Evolutionary conservation across 2,329 filamentous ascomycete species (phyloP), one percentile per base, ranked within the genome.

Genomic region (Verticillium tricorpus): DNA sequence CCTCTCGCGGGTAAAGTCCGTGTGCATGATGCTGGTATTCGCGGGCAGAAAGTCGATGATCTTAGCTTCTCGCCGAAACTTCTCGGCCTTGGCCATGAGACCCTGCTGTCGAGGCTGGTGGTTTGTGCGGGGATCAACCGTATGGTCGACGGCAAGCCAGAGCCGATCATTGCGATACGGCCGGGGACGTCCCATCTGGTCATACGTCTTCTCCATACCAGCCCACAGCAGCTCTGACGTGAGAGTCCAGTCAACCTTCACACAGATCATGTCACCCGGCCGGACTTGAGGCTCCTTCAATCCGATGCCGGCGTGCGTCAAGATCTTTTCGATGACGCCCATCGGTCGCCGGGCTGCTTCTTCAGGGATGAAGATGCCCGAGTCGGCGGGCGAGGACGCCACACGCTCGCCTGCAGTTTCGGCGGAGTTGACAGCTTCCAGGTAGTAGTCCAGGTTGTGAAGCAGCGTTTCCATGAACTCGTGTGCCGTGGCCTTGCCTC

Each of bases 101-200:
- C 56, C 35, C 11, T 40, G 56, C 25, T 58, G 56, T n/a, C 56
- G 56, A 8, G 56, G 56, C 7, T 22, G 56, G 34, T 58, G n/a
- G 19, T 58, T 58, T 9, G 56, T 58, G 19, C 56, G 56, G 1
- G 80, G 80, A 59, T 82, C 78, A 4, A 82, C 78, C 4, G 77
- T 72, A 63, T 82, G 80, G 65, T 82, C 81, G 2, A 76, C 76
- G 0, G 79, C 80, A 6, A 83, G 72, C 80, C 80, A 82, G 65
- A 83, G 76, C 0, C 80, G 70, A 63, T 82, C 79, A 59, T 82
- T 83, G 9, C 80, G 77, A 62, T 75, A 81, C n/a, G 80, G 77
- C 3, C 75, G 73, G 0, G 78, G 77, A 14, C 68, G 65, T 3
- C 77, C 76, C 8, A 82, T 66, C 3, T 68, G 59, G 5, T 77